These are phyloP conservation scores for Vaccinium vitisidaea DNA, from an alignment of 148 eudicot species.

Conservation along the genomic window DNA sequence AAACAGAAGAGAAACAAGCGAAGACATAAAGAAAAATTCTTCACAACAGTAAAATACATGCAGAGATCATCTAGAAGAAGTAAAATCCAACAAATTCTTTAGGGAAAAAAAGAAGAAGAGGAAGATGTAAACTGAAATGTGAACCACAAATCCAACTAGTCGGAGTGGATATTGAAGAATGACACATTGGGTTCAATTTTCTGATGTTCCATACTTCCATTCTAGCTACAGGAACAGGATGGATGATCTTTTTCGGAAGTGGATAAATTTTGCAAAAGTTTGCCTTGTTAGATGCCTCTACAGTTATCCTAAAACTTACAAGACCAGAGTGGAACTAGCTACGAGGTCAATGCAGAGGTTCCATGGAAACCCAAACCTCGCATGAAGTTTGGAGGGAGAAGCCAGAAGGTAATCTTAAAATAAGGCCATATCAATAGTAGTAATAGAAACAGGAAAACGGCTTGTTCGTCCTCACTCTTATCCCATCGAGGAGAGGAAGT, in stretches of 20 bases:
- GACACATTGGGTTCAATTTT: not conserved
- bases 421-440: not conserved
- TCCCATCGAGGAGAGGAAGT: not conserved
- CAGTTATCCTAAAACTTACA: not conserved
- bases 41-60: not conserved
- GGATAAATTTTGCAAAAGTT: not conserved
- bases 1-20: not conserved
- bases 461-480: not conserved
- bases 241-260: not conserved
- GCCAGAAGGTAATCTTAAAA: not conserved
- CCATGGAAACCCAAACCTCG: not conserved
- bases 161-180: not conserved
- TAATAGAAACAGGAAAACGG: not conserved
- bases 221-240: not conserved
- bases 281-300: not conserved
- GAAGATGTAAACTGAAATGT: not conserved
- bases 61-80: not conserved
- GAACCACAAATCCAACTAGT: not conserved
- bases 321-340: not conserved
- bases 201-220: not conserved
- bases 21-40: not conserved
- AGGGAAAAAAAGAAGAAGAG: not conserved
- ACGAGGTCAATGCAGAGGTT: not conserved
- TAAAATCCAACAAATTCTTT: not conserved
- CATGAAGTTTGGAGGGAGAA: not conserved